Base-by-base conservation (phyloP, 345 rosid genomes). In the Eucalyptus coolabah region DNA sequence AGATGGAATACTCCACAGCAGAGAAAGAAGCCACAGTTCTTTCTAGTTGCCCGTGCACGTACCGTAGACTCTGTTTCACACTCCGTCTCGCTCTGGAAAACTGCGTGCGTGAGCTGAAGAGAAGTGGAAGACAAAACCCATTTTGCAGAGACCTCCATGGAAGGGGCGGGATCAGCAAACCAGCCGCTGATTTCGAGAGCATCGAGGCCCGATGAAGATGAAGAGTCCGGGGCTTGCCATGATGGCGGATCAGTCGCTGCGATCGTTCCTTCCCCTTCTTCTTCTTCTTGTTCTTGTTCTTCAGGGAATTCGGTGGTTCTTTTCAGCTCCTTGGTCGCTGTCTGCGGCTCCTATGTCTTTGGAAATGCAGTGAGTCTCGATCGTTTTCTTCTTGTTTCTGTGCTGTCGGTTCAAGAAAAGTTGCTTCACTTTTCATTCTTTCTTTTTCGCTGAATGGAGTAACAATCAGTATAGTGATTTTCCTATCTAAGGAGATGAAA, bases 341-440 rank as follows among this genome's bases (percentile, higher is more conserved):
- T 89, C 59, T 88, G 92, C 47, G 92, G 92, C 14, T 91, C 92
- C 40, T 91, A 86, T 86, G 91, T 65, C n/a, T 92, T 89, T 67
- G 93, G 93, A 59, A 91, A 69, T 83, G 90, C 92, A 2, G 93
- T 92, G 86, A 86, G 92, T 89, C 88, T 34, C 50, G 9, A 50
- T n/a, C 26, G 50, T 14, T 30, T 88, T 30, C 26, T 53, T 60
- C 1, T 42, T 7, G 47, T 18, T 37, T 50, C 44, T 49, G 44
- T n/a, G 60, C 56, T 40, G 23, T 50, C 0, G 30, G 47, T 40
- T 77, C 28, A 40, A 77, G 47, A 40, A 77, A 77, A 21, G 0
- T 37, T 40, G 47, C 85, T 86, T 86, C 87, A 15, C 60, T 51
- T 51, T 50, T 50, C 23, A 1, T 49, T 51, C 44, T 32, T 19